phyloP scores from a whole-genome alignment of 345 rosid genomes.

The Gossypium turneri region DNA sequence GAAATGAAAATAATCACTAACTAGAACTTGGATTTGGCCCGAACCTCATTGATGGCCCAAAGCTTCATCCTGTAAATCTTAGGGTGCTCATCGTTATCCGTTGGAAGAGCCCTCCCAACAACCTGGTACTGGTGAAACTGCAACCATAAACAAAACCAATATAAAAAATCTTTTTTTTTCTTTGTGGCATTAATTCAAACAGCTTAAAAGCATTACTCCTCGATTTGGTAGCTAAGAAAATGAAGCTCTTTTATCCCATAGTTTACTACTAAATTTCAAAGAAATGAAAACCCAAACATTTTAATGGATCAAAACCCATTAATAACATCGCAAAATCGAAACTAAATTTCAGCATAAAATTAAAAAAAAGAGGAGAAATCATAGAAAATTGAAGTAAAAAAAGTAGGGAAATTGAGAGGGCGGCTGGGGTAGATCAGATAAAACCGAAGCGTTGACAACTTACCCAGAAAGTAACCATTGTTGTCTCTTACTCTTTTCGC shows the following conservation, averaged over 20 bases:
- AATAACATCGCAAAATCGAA: too few species aligned
- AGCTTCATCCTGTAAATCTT: constrained; percentile 56
- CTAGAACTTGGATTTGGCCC: constrained; percentile 62
- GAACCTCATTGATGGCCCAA: constrained; percentile 22
- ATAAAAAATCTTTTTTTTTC: too few species aligned
- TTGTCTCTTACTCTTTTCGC: too few species aligned
- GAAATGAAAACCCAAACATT: too few species aligned
- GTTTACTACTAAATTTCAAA: too few species aligned
- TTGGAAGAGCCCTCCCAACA: constrained; percentile 62
- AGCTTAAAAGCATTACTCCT: too few species aligned
- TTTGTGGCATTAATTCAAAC: too few species aligned
- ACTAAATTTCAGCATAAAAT: too few species aligned
- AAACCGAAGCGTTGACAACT: not conserved
- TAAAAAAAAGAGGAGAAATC: not conserved
- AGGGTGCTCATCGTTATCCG: constrained; percentile 46
- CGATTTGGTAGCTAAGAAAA: not conserved
- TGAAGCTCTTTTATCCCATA: not conserved
- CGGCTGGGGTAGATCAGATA: not conserved
- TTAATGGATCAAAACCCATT: too few species aligned
- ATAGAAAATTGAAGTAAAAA: not conserved
- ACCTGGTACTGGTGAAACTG: constrained; percentile 38
- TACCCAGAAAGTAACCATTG: constrained; percentile 39
- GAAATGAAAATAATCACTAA: constrained; percentile 13
- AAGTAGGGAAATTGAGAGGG: not conserved
- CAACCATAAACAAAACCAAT: too few species aligned